Base-by-base conservation (phyloP, 2,329 filamentous ascomycete genomes). In the Fusarium zealandicum region DNA sequence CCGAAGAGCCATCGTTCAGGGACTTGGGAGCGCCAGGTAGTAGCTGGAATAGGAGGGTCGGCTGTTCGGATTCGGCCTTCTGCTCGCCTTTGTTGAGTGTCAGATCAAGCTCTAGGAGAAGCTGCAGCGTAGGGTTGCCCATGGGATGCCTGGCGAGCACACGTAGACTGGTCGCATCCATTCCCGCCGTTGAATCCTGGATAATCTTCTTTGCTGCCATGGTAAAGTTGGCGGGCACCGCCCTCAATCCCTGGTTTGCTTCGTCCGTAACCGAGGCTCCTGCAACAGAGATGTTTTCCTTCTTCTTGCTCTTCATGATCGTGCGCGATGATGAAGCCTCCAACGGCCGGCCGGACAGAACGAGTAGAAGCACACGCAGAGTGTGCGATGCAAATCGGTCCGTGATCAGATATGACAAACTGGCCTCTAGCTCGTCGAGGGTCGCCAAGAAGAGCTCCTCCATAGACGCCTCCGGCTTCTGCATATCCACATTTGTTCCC, bases 341-440 rank as follows among this genome's bases (percentile, higher is more conserved):
- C 5, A 97, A 77, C 0, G 93, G 88, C 54, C 90, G 83, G 6
- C 95, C 95, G 1, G 93, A 90, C 5, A 99, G 80, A 1, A 98
- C 87, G 4, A 97, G 79, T 1, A 99, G 79, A 8, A 99, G 81
- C 0, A 96, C 90, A 40, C 95, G 86, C 36, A 99, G 80, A 0
- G 91, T 89, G 70, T 99, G 95, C 0, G 95, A 98, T 5, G 92
- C 95, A 70, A 96, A 98, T 40, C 78, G 76, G 71, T 98, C 92
- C 2, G 92, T 96, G 69, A 98, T 82, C 8, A 99, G 80, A 67
- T 87, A 95, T 17, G 88, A 86, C 67, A 97, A 80, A 58, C 92
- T 89, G 11, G 87, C 88, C 70, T 96, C 89, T n/a, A 99, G 78
- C 76, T 98, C 95, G 60, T 93, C 88, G 43, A 96, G 79, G 1